phyloP scores from a whole-genome alignment of 179 eudicot species.

The Beta corolliflora region DNA sequence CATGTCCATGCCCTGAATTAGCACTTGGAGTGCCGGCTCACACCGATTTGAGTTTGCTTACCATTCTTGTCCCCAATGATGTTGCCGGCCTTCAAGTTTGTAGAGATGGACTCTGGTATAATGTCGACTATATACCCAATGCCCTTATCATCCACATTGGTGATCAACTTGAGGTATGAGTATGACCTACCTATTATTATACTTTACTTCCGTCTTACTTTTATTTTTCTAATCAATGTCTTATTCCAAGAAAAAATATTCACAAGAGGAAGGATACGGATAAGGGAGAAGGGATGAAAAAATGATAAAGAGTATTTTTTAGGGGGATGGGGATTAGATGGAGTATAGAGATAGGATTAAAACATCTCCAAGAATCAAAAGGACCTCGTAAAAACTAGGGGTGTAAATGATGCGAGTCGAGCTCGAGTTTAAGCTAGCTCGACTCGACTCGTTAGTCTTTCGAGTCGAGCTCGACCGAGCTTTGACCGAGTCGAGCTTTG shows the following conservation, averaged over 20 bases:
- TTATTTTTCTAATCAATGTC: neutral
- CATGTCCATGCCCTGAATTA: constrained; percentile 67
- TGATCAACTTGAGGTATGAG: constrained; percentile 92
- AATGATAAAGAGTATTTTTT: too few species aligned
- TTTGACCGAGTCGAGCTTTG: too few species aligned
- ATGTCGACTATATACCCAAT: constrained; percentile 69
- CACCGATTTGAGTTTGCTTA: constrained; percentile 62
- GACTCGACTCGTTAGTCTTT: too few species aligned
- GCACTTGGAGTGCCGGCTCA: constrained; percentile 65
- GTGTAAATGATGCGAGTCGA: too few species aligned
- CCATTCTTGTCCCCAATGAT: constrained; percentile 76
- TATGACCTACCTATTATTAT: neutral
- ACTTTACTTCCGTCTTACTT: neutral
- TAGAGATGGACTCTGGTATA: constrained; percentile 63
- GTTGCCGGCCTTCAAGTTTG: constrained; percentile 79
- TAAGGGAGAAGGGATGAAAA: too few species aligned
- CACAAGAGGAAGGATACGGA: too few species aligned
- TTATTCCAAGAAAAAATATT: neutral
- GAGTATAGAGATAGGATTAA: too few species aligned
- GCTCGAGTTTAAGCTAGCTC: too few species aligned
- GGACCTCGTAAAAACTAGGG: too few species aligned
- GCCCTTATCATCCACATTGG: constrained; percentile 81
- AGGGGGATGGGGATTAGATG: too few species aligned
- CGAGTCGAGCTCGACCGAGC: too few species aligned
- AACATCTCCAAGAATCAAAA: too few species aligned